Percentiles rank a stretch among this genome's conserved stretches.
Evolutionary conservation across 2,329 filamentous ascomycete species (phyloP).

Genomic region (Teratosphaeria zuluensis): DNA sequence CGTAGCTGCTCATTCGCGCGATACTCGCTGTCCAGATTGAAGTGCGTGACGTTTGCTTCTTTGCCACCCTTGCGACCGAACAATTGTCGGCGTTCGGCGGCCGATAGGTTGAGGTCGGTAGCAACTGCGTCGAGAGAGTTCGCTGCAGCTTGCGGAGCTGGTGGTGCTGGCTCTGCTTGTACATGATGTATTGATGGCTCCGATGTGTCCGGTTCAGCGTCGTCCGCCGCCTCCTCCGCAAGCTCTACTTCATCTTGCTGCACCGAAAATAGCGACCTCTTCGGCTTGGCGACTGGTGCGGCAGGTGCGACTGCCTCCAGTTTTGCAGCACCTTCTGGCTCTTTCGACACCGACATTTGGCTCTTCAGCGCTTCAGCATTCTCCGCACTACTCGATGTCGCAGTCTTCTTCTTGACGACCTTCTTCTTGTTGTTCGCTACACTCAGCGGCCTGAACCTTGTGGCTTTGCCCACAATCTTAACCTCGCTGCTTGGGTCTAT

Average conservation of each 20-base stretch:
- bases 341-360: neutral
- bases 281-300: constrained; percentile 41
- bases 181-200: neutral
- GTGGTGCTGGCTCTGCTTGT: constrained; percentile 1
- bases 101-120: constrained; percentile 67
- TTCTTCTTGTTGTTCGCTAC: constrained; percentile 62
- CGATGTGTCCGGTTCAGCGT: constrained; percentile 8
- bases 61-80: constrained; percentile 58
- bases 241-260: constrained; percentile 28
- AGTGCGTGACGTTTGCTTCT: constrained; percentile 65
- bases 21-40: constrained; percentile 85
- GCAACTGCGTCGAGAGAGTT: constrained; percentile 63
- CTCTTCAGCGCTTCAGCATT: neutral
- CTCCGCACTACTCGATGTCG: neutral
- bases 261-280: constrained; percentile 62
- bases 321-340: constrained; percentile 1
- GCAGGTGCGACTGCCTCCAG: neutral
- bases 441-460: constrained; percentile 84
- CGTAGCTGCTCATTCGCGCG: constrained; percentile 70
- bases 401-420: neutral
- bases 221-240: constrained; percentile 18
- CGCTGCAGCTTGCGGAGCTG: constrained; percentile 8
- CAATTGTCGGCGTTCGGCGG: constrained; percentile 67
- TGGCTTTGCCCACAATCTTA: constrained; percentile 64
- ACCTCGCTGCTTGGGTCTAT: constrained; percentile 41